Percentiles rank a stretch among this genome's conserved stretches.
Conservation (phyloP, 2,329 filamentous ascomycete species). For the Penicillium sp. region DNA sequence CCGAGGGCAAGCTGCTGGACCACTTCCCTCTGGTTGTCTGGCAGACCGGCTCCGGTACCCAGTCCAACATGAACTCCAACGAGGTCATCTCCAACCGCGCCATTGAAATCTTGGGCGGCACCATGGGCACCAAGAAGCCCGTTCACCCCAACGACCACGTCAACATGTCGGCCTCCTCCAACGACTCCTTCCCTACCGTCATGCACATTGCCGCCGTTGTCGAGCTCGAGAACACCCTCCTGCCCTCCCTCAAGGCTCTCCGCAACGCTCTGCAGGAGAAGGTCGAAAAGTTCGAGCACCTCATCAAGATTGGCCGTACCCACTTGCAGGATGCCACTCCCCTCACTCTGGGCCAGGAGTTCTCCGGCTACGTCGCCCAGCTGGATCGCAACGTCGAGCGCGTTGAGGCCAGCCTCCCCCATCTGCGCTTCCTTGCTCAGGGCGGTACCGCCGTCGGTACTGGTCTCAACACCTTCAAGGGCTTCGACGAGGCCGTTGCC, state of each 20-base stretch:
- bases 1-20: slow-evolving; percentile 87
- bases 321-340: slow-evolving; percentile 97
- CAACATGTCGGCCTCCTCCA: slow-evolving; percentile 98
- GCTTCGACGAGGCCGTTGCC: slow-evolving; percentile 91
- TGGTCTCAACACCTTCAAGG: slow-evolving; percentile 94
- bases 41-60: slow-evolving; percentile 98
- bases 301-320: slow-evolving; percentile 98
- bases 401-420: slow-evolving; percentile 76
- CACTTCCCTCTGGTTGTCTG: slow-evolving; percentile 99
- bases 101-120: slow-evolving; percentile 93
- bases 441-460: slow-evolving; percentile 96
- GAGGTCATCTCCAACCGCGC: slow-evolving; percentile 99
- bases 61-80: slow-evolving; percentile 99
- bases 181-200: slow-evolving; percentile 98
- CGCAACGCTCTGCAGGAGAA: slow-evolving; percentile 83
- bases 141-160: slow-evolving; percentile 99
- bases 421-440: slow-evolving; percentile 84
- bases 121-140: slow-evolving; percentile 94
- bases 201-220: slow-evolving; percentile 99
- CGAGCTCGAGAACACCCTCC: slow-evolving; percentile 80
- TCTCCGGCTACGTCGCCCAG: slow-evolving; percentile 95
- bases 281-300: slow-evolving; percentile 82
- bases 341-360: slow-evolving; percentile 92
- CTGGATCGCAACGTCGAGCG: slow-evolving; percentile 87
- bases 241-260: slow-evolving; percentile 79